These are phyloP conservation scores for Santalum album DNA, from an alignment of 164 flowering plant species.

Conservation along the genomic window DNA sequence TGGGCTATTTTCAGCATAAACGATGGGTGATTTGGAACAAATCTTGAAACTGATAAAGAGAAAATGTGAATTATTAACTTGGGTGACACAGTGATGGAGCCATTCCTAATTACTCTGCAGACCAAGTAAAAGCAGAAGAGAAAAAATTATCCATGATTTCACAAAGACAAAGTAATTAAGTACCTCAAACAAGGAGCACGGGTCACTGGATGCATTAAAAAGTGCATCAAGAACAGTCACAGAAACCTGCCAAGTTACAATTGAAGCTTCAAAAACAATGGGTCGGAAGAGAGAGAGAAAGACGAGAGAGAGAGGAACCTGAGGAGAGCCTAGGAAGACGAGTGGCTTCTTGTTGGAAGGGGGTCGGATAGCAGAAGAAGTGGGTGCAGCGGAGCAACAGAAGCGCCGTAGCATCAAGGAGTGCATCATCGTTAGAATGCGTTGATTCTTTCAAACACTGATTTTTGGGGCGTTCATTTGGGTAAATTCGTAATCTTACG, in stretches of 20 bases:
- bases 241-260: constrained; percentile 45
- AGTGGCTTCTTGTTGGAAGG: constrained; percentile 51
- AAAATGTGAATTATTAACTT: background rate
- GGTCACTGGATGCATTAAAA: constrained; percentile 55
- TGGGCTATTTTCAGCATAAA: too few relatives aligned
- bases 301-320: constrained; percentile 25
- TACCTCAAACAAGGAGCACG: constrained; percentile 82
- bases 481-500: too few relatives aligned
- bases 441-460: too few relatives aligned
- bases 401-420: constrained; percentile 56
- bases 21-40: too few relatives aligned
- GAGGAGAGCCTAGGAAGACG: constrained; percentile 91
- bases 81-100: background rate
- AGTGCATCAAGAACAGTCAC: constrained; percentile 70
- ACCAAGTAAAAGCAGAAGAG: background rate
- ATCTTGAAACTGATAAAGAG: too few relatives aligned
- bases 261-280: background rate
- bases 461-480: too few relatives aligned
- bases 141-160: background rate
- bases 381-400: constrained; percentile 30
- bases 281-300: background rate
- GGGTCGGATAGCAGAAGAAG: constrained; percentile 10
- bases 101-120: background rate
- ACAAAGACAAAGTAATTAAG: background rate
- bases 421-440: too few relatives aligned